Evolutionary conservation across 495 filamentous ascomycete species (phyloP).

Genomic region (Margaritispora aquatica): DNA sequence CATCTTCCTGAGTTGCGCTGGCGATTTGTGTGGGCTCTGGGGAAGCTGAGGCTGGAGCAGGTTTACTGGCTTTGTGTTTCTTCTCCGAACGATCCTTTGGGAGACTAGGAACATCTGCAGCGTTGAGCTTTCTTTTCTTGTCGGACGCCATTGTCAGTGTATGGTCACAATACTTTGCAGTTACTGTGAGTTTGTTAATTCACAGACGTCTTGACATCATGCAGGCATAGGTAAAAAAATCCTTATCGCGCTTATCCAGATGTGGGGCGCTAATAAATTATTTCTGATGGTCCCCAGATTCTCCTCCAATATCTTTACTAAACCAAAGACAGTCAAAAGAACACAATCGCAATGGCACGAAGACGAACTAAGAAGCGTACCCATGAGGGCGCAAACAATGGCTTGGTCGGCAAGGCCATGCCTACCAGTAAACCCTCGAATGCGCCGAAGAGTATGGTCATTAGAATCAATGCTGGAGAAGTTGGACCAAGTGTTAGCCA

Average conservation of each 20-base stretch:
- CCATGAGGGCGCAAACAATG: constrained; percentile 64
- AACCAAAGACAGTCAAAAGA: not conserved
- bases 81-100: not conserved
- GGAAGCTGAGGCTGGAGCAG: not conserved
- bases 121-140: constrained; percentile 24
- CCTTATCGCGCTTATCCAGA: constrained; percentile 20
- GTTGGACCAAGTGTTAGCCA: constrained; percentile 89
- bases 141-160: constrained; percentile 26
- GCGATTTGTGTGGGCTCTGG: constrained; percentile 4
- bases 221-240: too few relatives aligned
- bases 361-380: constrained; percentile 84
- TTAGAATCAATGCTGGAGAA: constrained; percentile 90
- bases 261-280: constrained; percentile 19
- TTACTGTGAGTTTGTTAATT: too few relatives aligned
- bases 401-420: constrained; percentile 25
- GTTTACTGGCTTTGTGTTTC: constrained; percentile 4
- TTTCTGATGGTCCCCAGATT: constrained; percentile 13
- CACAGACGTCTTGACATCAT: too few relatives aligned
- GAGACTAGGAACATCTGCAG: constrained; percentile 3
- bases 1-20: not conserved
- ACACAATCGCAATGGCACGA: constrained; percentile 58
- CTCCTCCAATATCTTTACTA: not conserved
- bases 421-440: constrained; percentile 17
- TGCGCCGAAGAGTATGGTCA: constrained; percentile 92
- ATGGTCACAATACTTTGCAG: too few relatives aligned